Evolutionary conservation across 441 rosid species (phyloP), one percentile per base, ranked within the genome.

Genomic region (Corymbia citriodora): DNA sequence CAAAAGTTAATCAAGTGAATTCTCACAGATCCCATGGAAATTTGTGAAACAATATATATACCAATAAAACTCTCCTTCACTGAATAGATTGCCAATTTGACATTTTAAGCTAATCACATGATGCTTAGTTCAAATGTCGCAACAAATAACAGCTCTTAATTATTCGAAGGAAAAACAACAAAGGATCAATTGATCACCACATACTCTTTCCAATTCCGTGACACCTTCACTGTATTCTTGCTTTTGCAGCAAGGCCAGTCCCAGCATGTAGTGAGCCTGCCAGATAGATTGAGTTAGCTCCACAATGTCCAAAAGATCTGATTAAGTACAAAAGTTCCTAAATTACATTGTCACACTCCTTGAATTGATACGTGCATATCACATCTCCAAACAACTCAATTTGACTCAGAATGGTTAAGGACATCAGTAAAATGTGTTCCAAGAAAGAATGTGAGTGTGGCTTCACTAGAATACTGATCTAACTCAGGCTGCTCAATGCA

Each of bases 191-290:
- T 70, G 8, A 87, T 57, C 68, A 91, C 29, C 57, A 7, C 92
- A 89, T 94, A 97, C 98, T 92, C 94, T 96, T 92, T 94, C 96
- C 95, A 98, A 92, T 92, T 94, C 95, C 90, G 93, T 96, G 90
- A 94, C 94, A 88, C 99, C 99, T 87, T 91, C 94, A n/a, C 94
- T 52, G 91, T 93, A 94, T 87, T 95, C 93, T 57, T 90, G 59
- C 90, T 68, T 95, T 92, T 95, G 92, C 65, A 97, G 93, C 91
- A 96, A 94, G n/a, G 97, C 95, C 88, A 94, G 98, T 90, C 99
- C 99, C 90, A 97, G 91, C 97, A 96, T 94, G 93, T 97, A 96
- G 91, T 96, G 97, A 68, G 95, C 99, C 99, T 98, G 94, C 87
- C 90, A 93, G 21, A 89, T 87, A 59, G 91, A 55, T 90, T 88